Percentiles rank a stretch among this genome's conserved stretches.
These are phyloP conservation scores for Penicillium turbatum DNA, from an alignment of 495 filamentous ascomycete genomes.

Conservation along the genomic window DNA sequence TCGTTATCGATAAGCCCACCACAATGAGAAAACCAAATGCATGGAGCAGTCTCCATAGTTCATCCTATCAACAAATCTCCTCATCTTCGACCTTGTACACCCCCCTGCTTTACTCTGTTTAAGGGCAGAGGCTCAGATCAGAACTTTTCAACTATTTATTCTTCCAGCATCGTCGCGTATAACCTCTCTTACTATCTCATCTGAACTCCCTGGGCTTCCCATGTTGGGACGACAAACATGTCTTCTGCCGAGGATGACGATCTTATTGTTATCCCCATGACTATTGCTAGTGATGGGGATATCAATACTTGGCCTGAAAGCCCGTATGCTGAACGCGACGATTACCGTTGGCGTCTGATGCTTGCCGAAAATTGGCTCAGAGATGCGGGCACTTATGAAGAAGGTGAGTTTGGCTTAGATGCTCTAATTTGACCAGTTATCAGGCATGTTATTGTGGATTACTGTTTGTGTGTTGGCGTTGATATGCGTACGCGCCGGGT, in stretches of 20 bases:
- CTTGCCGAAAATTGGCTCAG: slow-evolving; percentile 40
- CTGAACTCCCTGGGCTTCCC: neutral
- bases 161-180: neutral
- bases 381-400: slow-evolving; percentile 26
- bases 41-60: slow-evolving; percentile 1
- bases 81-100: neutral
- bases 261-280: slow-evolving; percentile 29
- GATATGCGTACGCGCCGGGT: neutral
- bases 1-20: slow-evolving; percentile 11
- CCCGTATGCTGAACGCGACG: slow-evolving; percentile 17
- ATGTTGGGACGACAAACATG: neutral
- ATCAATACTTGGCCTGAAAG: slow-evolving; percentile 28
- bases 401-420: slow-evolving; percentile 26
- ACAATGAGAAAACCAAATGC: slow-evolving; percentile 1
- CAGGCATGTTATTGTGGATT: neutral
- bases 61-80: neutral
- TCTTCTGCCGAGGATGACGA: slow-evolving; percentile 16
- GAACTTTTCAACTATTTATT: neutral
- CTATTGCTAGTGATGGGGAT: slow-evolving; percentile 35
- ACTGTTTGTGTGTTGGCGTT: neutral
- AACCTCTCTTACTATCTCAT: neutral
- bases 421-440: neutral
- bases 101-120: too few relatives aligned
- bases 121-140: too few relatives aligned
- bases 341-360: slow-evolving; percentile 24